A percentile compares a stretch with the other conserved stretches of the same genome.
phyloP scores from a whole-genome alignment of 2,329 filamentous ascomycete species.

The Exserohilum rostratum region DNA sequence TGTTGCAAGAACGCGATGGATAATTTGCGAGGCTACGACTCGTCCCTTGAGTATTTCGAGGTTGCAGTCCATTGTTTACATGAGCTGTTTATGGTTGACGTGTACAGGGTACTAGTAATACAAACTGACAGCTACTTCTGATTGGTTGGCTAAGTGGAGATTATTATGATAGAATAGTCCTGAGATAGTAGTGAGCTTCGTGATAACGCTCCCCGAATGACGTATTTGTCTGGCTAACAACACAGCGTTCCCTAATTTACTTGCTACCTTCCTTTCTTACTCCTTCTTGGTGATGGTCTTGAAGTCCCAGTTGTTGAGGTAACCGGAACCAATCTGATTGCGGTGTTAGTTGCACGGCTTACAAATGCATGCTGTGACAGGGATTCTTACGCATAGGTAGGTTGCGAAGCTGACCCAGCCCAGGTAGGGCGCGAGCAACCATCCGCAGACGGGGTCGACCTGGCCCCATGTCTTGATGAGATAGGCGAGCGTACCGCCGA shows the following conservation, averaged over 20 bases:
- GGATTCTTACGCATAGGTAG: conserved; percentile 69
- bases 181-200: not conserved
- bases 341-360: conserved; percentile 15
- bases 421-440: conserved; percentile 79
- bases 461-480: conserved; percentile 77
- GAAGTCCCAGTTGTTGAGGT: conserved; percentile 51
- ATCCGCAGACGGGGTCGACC: conserved; percentile 74
- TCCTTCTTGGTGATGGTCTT: conserved; percentile 33
- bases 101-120: not conserved
- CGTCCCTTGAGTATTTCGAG: not conserved
- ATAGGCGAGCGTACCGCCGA: conserved; percentile 73
- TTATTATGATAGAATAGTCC: not conserved
- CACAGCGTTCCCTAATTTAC: not conserved
- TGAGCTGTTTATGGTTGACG: not conserved
- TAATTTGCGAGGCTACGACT: not conserved
- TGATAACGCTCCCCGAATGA: not conserved
- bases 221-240: too few species aligned
- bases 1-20: not conserved
- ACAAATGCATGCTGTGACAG: not conserved
- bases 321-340: conserved; percentile 42
- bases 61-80: not conserved
- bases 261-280: conserved; percentile 7
- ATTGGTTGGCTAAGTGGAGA: not conserved
- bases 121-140: not conserved
- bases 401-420: conserved; percentile 87